Conservation (phyloP, 2,329 filamentous ascomycete species). For the Cercospora nicotianae region DNA sequence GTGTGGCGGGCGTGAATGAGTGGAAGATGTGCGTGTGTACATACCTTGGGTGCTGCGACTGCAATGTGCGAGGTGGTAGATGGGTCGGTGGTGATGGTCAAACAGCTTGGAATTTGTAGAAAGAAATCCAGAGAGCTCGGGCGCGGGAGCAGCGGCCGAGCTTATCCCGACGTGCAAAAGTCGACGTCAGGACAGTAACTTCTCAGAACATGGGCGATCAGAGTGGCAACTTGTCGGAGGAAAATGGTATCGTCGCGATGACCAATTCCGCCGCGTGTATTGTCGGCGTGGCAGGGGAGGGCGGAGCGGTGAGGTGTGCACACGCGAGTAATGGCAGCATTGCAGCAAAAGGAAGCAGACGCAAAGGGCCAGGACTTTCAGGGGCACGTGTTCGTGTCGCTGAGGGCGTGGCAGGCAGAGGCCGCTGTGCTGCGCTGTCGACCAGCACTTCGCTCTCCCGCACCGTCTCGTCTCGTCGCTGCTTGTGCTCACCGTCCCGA, state of each 20-base stretch:
- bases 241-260: not conserved
- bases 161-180: not conserved
- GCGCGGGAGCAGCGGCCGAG: not conserved
- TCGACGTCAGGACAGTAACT: not conserved
- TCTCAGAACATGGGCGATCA: not conserved
- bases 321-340: not conserved
- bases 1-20: conserved; percentile 5
- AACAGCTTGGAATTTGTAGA: conserved; percentile 1
- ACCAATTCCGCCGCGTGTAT: not conserved
- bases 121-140: conserved; percentile 2
- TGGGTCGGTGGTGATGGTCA: not conserved
- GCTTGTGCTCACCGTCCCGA: not conserved
- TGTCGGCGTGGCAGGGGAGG: not conserved
- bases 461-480: not conserved
- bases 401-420: not conserved
- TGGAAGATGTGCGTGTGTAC: not conserved
- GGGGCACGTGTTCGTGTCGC: not conserved
- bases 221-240: not conserved
- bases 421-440: not conserved
- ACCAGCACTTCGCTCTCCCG: conserved; percentile 1
- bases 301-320: not conserved
- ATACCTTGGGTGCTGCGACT: not conserved
- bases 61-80: not conserved
- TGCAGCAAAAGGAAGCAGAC: not conserved
- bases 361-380: not conserved